Base-by-base conservation (phyloP, 2,329 filamentous ascomycete genomes). In the Pochonia chlamydosporia region DNA sequence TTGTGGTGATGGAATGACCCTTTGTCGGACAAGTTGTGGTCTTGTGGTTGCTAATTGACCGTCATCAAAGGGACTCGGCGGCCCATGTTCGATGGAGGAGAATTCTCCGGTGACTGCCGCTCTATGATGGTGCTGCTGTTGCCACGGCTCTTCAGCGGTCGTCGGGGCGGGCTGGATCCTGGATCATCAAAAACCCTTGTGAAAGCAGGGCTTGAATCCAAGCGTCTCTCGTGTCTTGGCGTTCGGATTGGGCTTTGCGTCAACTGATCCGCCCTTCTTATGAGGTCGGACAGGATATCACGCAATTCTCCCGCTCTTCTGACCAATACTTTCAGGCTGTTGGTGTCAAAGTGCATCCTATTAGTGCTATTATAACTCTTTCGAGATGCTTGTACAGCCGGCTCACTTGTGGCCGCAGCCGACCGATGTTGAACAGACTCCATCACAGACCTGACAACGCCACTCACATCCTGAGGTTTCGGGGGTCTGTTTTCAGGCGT, bases 141-240 rank as follows among this genome's bases (percentile, higher is more conserved):
- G 55, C 76, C 79, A 28, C 74, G 76, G 51, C 71, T 79, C 54
- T 75, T 73, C 24, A 70, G 67, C 8, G 73, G 58, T 49, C 73
- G 69, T 53, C 72, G 73, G 20, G 77, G 70, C 4, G 79, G 76
- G 49, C 74, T 82, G 11, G 75, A 70, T 33, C 72, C 71, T 1
- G 81, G 80, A 39, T 84, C 79, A 9, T 81, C 79, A 55, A 85
- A 85, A 31, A 85, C 79, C 21, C 78, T 70, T 3, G 80, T 85
- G 52, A 85, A 85, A 1, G 82, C 81, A n/a, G 82, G 82, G 56
- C 80, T 84, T 3, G 78, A 81, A 44, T 82, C 78, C 30, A 67
- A 62, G 21, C 67, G 64, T 8, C 69, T 66, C 37, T 67, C 66
- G 35, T 68, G 60, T 40, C 74, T 69, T 3, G 75, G 73, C 1